phyloP scores from a whole-genome alignment of 306 rosid genomes.

The Quercus gilva region DNA sequence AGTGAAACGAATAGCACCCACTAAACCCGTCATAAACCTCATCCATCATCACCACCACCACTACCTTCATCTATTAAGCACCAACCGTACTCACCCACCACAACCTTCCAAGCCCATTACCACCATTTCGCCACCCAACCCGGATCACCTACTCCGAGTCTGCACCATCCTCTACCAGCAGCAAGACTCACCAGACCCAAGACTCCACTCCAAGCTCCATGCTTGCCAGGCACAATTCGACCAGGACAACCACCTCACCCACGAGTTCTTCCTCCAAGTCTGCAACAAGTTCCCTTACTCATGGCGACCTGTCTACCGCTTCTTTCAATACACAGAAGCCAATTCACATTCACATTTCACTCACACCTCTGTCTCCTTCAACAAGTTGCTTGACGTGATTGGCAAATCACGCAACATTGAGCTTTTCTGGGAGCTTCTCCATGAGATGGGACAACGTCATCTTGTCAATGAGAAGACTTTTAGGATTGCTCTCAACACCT shows the following conservation, averaged over 20 bases:
- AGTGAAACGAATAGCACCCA: constrained; percentile 17
- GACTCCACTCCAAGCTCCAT: constrained; percentile 59
- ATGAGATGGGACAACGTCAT: constrained; percentile 51
- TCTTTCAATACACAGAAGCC: constrained; percentile 47
- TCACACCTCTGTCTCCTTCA: constrained; percentile 64
- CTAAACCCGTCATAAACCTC: constrained; percentile 1
- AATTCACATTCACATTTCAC: constrained; percentile 40
- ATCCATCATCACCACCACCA: not conserved
- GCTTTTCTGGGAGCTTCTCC: constrained; percentile 58
- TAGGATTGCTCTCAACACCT: constrained; percentile 44
- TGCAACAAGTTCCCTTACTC: constrained; percentile 78
- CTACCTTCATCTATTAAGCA: constrained; percentile 16
- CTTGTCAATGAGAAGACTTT: constrained; percentile 52
- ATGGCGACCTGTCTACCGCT: constrained; percentile 78
- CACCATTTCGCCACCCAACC: constrained; percentile 38
- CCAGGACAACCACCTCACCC: constrained; percentile 42
- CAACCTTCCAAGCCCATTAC: constrained; percentile 4
- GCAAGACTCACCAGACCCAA: constrained; percentile 60
- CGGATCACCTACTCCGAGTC: constrained; percentile 54
- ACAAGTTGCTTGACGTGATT: constrained; percentile 49
- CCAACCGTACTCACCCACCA: constrained; percentile 13
- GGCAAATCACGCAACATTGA: constrained; percentile 60
- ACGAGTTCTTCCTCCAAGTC: constrained; percentile 85
- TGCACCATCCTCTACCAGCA: constrained; percentile 84
- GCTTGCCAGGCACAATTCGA: constrained; percentile 30